Conservation (phyloP, 257 asterid species). For the Fraxinus quadrangulata region DNA sequence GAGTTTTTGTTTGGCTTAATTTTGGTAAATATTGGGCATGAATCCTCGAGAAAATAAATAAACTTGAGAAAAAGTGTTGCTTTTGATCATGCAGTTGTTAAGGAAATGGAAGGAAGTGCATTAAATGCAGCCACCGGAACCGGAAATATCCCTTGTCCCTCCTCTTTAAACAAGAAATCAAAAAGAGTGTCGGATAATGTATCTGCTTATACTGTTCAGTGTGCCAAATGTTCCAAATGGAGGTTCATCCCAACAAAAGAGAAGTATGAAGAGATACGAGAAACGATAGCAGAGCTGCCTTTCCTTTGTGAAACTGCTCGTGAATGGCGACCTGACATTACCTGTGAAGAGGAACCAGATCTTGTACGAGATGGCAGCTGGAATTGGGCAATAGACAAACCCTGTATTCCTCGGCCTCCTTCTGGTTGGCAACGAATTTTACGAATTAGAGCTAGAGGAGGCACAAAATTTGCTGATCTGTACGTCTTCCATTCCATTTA, state of each 20-base stretch:
- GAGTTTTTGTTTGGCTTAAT: too few species aligned
- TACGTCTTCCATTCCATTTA: too few species aligned
- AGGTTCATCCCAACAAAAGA: constrained; percentile 69
- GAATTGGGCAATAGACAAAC: too few species aligned
- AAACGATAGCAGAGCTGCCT: constrained; percentile 45
- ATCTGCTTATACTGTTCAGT: constrained; percentile 38
- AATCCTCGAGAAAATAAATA: too few species aligned
- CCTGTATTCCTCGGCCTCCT: too few species aligned
- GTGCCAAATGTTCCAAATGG: constrained; percentile 75
- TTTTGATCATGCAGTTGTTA: neutral
- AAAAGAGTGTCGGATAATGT: constrained; percentile 47
- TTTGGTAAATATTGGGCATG: too few species aligned
- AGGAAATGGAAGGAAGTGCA: constrained; percentile 30
- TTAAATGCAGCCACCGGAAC: too few species aligned
- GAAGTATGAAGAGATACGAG: constrained; percentile 76
- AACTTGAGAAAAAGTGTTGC: neutral
- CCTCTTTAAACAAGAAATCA: neutral
- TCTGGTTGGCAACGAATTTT: too few species aligned
- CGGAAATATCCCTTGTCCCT: too few species aligned
- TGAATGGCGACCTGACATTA: constrained; percentile 65
- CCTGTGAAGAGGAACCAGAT: constrained; percentile 35
- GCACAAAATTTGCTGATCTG: too few species aligned
- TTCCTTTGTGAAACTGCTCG: constrained; percentile 67
- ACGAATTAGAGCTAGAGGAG: too few species aligned
- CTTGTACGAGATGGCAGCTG: too few species aligned